phyloP scores from a whole-genome alignment of 495 filamentous ascomycete genomes.

The Pyronema omphalodes region DNA sequence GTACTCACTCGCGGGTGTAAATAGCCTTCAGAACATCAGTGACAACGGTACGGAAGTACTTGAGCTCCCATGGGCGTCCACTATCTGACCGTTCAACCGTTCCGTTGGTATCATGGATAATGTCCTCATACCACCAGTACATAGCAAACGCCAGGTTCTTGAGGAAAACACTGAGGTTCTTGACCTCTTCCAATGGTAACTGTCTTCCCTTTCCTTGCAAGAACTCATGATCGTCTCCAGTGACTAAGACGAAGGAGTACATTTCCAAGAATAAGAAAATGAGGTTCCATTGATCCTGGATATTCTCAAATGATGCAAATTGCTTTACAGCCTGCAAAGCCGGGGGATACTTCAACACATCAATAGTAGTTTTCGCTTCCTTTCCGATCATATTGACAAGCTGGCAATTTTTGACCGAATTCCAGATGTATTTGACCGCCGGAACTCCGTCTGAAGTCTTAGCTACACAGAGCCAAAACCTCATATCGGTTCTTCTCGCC shows the following conservation, averaged over 20 bases:
- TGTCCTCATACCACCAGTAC: constrained; percentile 62
- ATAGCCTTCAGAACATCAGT: constrained; percentile 73
- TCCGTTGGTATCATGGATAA: constrained; percentile 36
- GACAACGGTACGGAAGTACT: constrained; percentile 60
- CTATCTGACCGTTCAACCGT: constrained; percentile 1
- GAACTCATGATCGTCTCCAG: constrained; percentile 88
- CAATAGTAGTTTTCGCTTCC: constrained; percentile 23
- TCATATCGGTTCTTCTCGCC: constrained; percentile 64
- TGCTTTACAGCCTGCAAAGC: constrained; percentile 6
- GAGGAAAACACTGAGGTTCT: constrained; percentile 60
- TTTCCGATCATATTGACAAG: constrained; percentile 46
- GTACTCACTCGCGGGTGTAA: constrained; percentile 66
- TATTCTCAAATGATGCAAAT: constrained; percentile 15
- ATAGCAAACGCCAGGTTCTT: constrained; percentile 85
- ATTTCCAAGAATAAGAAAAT: constrained; percentile 84
- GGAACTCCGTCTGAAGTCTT: constrained; percentile 49
- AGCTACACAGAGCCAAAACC: constrained; percentile 83
- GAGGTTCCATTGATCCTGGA: constrained; percentile 66
- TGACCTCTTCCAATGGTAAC: constrained; percentile 50
- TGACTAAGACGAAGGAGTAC: constrained; percentile 74
- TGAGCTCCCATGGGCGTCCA: constrained; percentile 45
- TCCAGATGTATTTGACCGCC: constrained; percentile 80
- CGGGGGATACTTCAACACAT: not conserved
- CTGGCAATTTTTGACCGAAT: constrained; percentile 45
- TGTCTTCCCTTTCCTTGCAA: constrained; percentile 28